Evolutionary conservation across 148 eudicot genomes (phyloP), one percentile per base, ranked within the genome.

Genomic region (Arbutus unedo): DNA sequence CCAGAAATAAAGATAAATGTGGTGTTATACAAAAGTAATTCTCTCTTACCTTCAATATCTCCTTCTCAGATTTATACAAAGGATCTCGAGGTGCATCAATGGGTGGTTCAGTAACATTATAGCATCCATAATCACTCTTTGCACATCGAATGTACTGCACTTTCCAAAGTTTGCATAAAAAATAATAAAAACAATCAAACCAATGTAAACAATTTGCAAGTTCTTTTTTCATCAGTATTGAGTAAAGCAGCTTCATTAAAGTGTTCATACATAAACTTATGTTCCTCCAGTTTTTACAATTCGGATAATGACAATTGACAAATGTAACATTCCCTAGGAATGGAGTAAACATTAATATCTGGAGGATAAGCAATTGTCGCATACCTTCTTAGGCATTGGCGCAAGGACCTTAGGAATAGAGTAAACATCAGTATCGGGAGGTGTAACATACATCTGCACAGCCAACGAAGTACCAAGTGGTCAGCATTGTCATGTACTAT

Each of bases 21-120:
- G 3, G 44, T 44, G 10, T 41, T 41, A 72, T 54, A 38, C 4
- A 6, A 3, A 3, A 44, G 43, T n/a, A 78, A 19, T 53, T 82
- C 45, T 49, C 23, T 6, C 80, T 55, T 88, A 93, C 99, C 97
- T 97, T 97, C 50, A 85, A 82, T 16, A 97, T 82, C 86, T 97
- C 96, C 83, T 90, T 90, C 82, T 97, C 97, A 53, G 98, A 88
- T 87, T 94, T 97, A 81, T 94, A 97, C 89, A 94, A 83, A n/a
- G 99, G 99, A 89, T 97, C 99, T 86, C 98, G 88, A 81, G 95
- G 97, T 64, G 97, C 98, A 84, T 97, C 99, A 86, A 97, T 91
- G 54, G 98, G 99, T 77, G 98, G 99, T 83, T 94, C 99, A 25
- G 97, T 94, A 62, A 92, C 92, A 84, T 94, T 91, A 88, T 94